Conservation (phyloP, 345 rosid species). For the Sonneratia caseolaris region DNA sequence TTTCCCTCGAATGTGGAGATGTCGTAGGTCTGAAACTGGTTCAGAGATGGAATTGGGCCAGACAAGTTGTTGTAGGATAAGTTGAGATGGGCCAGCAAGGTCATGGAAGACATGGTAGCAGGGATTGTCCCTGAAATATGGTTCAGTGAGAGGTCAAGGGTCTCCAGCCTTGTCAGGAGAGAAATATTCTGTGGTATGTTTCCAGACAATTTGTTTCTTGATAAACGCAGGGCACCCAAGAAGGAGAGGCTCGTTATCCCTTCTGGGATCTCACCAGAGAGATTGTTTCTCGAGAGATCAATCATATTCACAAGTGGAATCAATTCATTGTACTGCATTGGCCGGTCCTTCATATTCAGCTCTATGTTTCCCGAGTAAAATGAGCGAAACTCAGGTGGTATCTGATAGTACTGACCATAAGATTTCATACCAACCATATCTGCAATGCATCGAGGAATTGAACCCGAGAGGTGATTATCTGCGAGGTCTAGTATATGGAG, state of each 20-base stretch:
- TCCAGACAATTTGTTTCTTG: slow-evolving; percentile 13
- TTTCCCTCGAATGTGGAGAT: slow-evolving; percentile 14
- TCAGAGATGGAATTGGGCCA: slow-evolving; percentile 11
- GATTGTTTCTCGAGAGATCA: slow-evolving; percentile 18
- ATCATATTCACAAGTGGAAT: slow-evolving; percentile 3
- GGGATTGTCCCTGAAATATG: slow-evolving; percentile 18
- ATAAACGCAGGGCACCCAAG: slow-evolving; percentile 12
- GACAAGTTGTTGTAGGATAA: slow-evolving; percentile 19
- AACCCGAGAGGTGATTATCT: slow-evolving; percentile 3
- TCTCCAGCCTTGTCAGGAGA: slow-evolving; percentile 9
- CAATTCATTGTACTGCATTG: background rate
- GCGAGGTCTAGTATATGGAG: slow-evolving; percentile 13
- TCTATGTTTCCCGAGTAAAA: slow-evolving; percentile 4
- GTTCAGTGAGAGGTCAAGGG: slow-evolving; percentile 23
- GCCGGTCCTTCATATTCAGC: slow-evolving; percentile 5
- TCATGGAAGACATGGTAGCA: slow-evolving; percentile 11
- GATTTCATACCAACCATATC: slow-evolving; percentile 5
- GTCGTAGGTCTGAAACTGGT: slow-evolving; percentile 14
- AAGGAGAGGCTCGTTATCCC: slow-evolving; percentile 14
- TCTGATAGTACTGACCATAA: background rate
- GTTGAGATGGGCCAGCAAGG: slow-evolving; percentile 13
- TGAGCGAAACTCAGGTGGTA: background rate
- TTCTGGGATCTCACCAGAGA: slow-evolving; percentile 12
- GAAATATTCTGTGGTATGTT: slow-evolving; percentile 9
- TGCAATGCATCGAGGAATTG: slow-evolving; percentile 10